These are phyloP conservation scores for Chlamydomonas schloesseri DNA, from an alignment of 139 green algal species.

Conservation along the genomic window DNA sequence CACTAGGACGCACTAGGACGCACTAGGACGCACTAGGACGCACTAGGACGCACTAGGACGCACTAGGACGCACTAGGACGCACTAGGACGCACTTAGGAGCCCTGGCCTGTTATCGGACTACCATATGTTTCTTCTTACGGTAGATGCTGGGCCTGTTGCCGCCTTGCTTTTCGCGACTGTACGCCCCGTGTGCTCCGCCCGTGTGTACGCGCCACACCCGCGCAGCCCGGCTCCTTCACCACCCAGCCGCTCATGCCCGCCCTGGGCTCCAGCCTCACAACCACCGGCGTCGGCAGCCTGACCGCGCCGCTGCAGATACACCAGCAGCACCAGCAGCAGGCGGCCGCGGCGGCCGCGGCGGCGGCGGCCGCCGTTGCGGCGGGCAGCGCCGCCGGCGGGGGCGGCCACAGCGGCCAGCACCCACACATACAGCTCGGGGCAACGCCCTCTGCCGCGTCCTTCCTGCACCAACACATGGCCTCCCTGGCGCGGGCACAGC, in stretches of 20 bases:
- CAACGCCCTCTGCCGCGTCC: constrained; percentile 26
- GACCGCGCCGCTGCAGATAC: neutral
- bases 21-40: too few species aligned
- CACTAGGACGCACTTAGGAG: too few species aligned
- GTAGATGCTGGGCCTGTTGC: too few species aligned
- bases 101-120: too few species aligned
- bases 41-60: too few species aligned
- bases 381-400: neutral
- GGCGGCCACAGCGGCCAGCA: neutral
- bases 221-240: neutral
- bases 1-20: too few species aligned
- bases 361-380: neutral
- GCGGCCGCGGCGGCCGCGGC: neutral
- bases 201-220: too few species aligned
- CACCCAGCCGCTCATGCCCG: constrained; percentile 4
- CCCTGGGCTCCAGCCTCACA: constrained; percentile 22
- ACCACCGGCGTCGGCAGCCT: constrained; percentile 16
- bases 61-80: too few species aligned
- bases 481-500: neutral
- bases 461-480: constrained; percentile 42
- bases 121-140: too few species aligned
- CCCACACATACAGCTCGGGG: constrained; percentile 43
- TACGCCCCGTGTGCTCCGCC: too few species aligned
- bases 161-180: too few species aligned
- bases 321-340: neutral